phyloP scores from a whole-genome alignment of 805 yeast species.

The Saturnispora saitoi region DNA sequence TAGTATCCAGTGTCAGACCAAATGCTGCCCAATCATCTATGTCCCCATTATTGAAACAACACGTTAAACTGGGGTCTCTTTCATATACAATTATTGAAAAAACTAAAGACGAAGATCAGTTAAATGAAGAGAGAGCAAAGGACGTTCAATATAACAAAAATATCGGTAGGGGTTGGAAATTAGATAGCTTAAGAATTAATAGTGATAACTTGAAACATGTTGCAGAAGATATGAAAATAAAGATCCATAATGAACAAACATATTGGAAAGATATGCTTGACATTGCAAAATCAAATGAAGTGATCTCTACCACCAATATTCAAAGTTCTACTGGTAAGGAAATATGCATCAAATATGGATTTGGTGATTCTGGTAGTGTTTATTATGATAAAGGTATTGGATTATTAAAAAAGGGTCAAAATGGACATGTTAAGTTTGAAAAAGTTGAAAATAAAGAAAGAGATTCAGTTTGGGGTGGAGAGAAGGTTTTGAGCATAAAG shows the following conservation, averaged over 20 bases:
- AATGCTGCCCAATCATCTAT: slow-evolving; percentile 81
- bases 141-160: slow-evolving; percentile 14
- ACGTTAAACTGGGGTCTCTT: slow-evolving; percentile 68
- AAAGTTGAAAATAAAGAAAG: slow-evolving; percentile 27
- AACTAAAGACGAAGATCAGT: slow-evolving; percentile 14
- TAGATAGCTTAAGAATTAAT: slow-evolving; percentile 55
- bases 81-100: slow-evolving; percentile 30
- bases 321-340: slow-evolving; percentile 18
- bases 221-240: slow-evolving; percentile 41
- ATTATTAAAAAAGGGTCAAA: slow-evolving; percentile 41
- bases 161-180: slow-evolving; percentile 77
- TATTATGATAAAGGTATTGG: slow-evolving; percentile 73
- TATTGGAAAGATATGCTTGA: slow-evolving; percentile 54
- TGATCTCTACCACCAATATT: slow-evolving; percentile 46
- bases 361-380: slow-evolving; percentile 80
- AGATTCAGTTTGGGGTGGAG: slow-evolving; percentile 25
- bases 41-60: slow-evolving; percentile 73
- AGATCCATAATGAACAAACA: slow-evolving; percentile 49
- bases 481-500: slow-evolving; percentile 50
- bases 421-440: slow-evolving; percentile 37
- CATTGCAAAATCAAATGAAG: slow-evolving; percentile 44
- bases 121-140: slow-evolving; percentile 11
- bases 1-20: slow-evolving; percentile 74
- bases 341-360: slow-evolving; percentile 81
- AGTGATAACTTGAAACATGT: slow-evolving; percentile 43